Conservation (phyloP, 75 land plant species). For the Pinus albicaulis region DNA sequence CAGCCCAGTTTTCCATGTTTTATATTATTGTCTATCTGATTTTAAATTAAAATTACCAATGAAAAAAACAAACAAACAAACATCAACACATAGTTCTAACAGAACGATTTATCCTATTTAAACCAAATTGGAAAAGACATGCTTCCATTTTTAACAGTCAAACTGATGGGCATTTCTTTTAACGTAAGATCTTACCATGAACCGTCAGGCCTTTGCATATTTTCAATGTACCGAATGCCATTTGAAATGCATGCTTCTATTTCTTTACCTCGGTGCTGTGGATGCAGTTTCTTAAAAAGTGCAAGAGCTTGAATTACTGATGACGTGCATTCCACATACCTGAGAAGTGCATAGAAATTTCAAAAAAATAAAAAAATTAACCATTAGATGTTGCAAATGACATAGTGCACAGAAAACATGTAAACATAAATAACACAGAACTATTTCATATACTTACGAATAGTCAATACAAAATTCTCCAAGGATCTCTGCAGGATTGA, state of each 20-base stretch:
- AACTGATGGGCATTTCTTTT: too few species aligned
- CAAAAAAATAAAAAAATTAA: not conserved
- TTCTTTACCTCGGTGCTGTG: constrained; percentile 58
- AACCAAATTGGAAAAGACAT: too few species aligned
- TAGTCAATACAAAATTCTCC: constrained; percentile 94
- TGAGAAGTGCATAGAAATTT: constrained; percentile 1
- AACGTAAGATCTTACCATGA: constrained; percentile 44
- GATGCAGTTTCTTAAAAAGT: constrained; percentile 55
- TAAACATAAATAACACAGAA: not conserved
- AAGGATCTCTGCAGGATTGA: constrained; percentile 91
- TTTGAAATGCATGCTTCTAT: constrained; percentile 46
- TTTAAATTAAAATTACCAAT: too few species aligned
- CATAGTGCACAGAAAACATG: not conserved
- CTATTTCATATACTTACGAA: constrained; percentile 51
- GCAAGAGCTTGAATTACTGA: constrained; percentile 65
- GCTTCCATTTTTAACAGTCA: too few species aligned
- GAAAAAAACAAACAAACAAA: too few species aligned
- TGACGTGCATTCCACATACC: constrained; percentile 80
- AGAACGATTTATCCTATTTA: too few species aligned
- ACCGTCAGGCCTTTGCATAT: constrained; percentile 65
- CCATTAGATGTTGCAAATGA: too few species aligned
- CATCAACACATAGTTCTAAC: too few species aligned
- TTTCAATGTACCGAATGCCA: constrained; percentile 55
- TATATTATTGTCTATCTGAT: too few species aligned
- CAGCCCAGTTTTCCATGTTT: too few species aligned